These are phyloP conservation scores for Zelopaecilomyces penicillatus DNA, from an alignment of 2,329 filamentous ascomycete genomes.

Conservation along the genomic window DNA sequence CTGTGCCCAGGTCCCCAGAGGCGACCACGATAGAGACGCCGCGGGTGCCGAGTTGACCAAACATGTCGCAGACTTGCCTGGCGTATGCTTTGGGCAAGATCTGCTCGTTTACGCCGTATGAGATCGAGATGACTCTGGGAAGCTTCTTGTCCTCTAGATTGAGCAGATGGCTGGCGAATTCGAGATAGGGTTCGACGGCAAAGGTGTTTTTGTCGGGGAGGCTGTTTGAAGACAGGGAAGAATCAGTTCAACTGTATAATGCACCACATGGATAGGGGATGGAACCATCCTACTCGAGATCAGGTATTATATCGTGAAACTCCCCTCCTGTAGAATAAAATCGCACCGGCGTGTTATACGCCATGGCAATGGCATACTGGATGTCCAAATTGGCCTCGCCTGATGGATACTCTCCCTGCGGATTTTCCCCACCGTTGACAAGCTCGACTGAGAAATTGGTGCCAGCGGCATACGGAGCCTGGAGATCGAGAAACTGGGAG, in stretches of 20 bases:
- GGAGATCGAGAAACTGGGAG: conserved; percentile 44
- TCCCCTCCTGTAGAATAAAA: conserved; percentile 24
- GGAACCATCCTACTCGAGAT: conserved; percentile 24
- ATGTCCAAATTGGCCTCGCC: conserved; percentile 31
- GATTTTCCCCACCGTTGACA: conserved; percentile 49
- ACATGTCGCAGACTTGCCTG: conserved; percentile 42
- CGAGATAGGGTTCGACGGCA: conserved; percentile 59
- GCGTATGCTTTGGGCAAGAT: conserved; percentile 52
- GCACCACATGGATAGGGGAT: no score
- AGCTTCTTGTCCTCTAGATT: conserved; percentile 43
- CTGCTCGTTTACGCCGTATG: conserved; percentile 63
- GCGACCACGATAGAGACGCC: conserved; percentile 60
- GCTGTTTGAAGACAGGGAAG: conserved; percentile 5
- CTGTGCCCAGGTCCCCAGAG: conserved; percentile 46
- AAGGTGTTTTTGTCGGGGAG: conserved; percentile 21
- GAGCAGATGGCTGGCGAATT: conserved; percentile 53
- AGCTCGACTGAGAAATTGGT: conserved; percentile 48
- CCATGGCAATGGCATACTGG: conserved; percentile 27
- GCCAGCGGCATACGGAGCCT: conserved; percentile 41
- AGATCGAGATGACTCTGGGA: conserved; percentile 58
- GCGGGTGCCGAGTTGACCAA: conserved; percentile 55
- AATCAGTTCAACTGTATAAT: no score
- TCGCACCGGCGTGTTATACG: conserved; percentile 25
- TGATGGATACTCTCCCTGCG: conserved; percentile 29
- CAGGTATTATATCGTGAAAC: conserved; percentile 21